phyloP scores from a whole-genome alignment of 1,139 yeast genomes.

The Geotrichum restrictum region DNA sequence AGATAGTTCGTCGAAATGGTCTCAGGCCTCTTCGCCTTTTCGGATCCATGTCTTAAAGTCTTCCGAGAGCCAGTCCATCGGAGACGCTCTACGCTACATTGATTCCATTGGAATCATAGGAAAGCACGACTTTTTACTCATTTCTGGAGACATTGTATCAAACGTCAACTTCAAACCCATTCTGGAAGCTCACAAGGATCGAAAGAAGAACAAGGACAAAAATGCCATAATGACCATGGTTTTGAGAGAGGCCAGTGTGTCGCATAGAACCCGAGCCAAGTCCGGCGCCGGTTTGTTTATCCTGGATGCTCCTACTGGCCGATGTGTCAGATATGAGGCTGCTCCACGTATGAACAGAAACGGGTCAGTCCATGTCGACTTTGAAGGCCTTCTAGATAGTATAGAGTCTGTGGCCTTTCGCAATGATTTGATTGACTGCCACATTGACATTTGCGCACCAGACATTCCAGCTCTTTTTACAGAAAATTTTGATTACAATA shows the following conservation, averaged over 20 bases:
- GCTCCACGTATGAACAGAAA: conserved; percentile 26
- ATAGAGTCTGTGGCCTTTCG: conserved; percentile 75
- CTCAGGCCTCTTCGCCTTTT: conserved; percentile 68
- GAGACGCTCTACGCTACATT: conserved; percentile 94
- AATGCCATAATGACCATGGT: conserved; percentile 95
- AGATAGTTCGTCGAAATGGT: conserved; percentile 64
- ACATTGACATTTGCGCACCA: conserved; percentile 90
- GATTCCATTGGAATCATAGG: conserved; percentile 80
- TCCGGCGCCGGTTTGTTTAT: conserved; percentile 81
- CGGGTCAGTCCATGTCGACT: conserved; percentile 45
- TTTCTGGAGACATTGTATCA: conserved; percentile 92
- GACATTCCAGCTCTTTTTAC: conserved; percentile 93
- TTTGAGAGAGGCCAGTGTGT: conserved; percentile 76
- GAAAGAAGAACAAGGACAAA: conserved; percentile 63
- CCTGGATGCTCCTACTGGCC: conserved; percentile 64
- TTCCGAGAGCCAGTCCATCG: conserved; percentile 87
- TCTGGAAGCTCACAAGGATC: conserved; percentile 65
- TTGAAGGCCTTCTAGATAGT: conserved; percentile 79
- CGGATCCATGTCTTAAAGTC: conserved; percentile 71
- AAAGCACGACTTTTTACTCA: conserved; percentile 80
- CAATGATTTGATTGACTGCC: conserved; percentile 93
- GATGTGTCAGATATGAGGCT: conserved; percentile 80
- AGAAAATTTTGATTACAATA: conserved; percentile 92
- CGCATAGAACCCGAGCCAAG: conserved; percentile 67
- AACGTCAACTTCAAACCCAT: conserved; percentile 77